These are phyloP conservation scores for Colletotrichum sp. DNA, from an alignment of 2,329 filamentous ascomycete genomes.

Conservation along the genomic window DNA sequence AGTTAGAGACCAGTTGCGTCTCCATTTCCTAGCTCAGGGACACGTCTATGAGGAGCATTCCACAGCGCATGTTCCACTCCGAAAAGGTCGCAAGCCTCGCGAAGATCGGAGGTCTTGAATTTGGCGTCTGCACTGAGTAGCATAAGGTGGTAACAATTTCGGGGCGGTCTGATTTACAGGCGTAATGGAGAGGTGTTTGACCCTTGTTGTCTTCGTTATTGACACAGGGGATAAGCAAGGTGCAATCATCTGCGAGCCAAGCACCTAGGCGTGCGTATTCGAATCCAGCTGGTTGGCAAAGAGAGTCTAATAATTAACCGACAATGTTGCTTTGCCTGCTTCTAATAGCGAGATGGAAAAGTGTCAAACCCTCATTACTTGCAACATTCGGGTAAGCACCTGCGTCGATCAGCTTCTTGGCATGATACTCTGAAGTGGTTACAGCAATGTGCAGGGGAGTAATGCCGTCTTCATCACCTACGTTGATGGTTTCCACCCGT, in stretches of 20 bases:
- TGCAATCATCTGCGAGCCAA: background rate
- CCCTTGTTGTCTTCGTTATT: background rate
- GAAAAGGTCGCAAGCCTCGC: slow-evolving; percentile 23
- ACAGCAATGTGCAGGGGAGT: slow-evolving; percentile 30
- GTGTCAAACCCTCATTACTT: slow-evolving; percentile 38
- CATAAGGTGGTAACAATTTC: slow-evolving; percentile 27
- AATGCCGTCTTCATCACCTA: slow-evolving; percentile 5
- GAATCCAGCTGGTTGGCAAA: background rate
- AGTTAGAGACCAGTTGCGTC: background rate
- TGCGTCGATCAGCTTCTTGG: slow-evolving; percentile 34
- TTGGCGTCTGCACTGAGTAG: slow-evolving; percentile 30
- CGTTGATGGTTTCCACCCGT: background rate
- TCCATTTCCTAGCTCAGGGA: background rate
- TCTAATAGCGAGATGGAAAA: slow-evolving; percentile 44
- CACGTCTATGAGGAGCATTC: background rate
- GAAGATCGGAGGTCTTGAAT: background rate
- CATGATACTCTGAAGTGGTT: slow-evolving; percentile 21
- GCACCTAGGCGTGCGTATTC: background rate
- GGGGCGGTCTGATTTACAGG: slow-evolving; percentile 24
- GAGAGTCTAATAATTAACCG: slow-evolving; percentile 29
- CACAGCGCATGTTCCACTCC: slow-evolving; percentile 12
- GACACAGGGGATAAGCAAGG: background rate
- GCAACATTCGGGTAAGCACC: slow-evolving; percentile 37
- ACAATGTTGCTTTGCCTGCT: slow-evolving; percentile 36
- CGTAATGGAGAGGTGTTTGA: slow-evolving; percentile 28